Base-by-base conservation (phyloP, 208 protist genomes). In the Balamuthia mandrillaris region DNA sequence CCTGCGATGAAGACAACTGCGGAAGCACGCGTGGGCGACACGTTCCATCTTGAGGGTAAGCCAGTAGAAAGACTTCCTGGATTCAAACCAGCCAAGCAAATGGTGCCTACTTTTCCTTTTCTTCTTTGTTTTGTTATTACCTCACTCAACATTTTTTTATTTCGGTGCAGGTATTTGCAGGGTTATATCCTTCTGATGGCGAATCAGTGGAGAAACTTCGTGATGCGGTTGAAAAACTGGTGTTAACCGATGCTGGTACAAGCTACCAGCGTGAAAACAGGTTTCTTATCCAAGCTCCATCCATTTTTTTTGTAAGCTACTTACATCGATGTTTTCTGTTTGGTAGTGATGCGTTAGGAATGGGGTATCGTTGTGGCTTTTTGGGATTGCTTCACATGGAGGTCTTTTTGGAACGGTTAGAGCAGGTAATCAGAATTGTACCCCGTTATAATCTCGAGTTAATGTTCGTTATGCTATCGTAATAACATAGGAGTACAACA, bases 331-430 rank as follows among this genome's bases (percentile, higher is more conserved):
- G 35, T 83, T 18, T 61, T 16, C 1, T 72, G 35, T 21, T 74
- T 52, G 47, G 27, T n/a, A 78, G 81, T n/a, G 81, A 78, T 31
- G 81, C 81, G 9, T 51, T 86, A 5, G 81, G 81, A 1, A 61
- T 86, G 60, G 81, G 81, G 14, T 86, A 78, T 37, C 39, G 81
- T 31, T 86, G 81, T 51, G 81, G 98, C 27, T 99, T 99, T 89
- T 92, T 99, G 9, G 98, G 98, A 5, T 86, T 99, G 72, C 91
- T 99, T 21, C 98, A 99, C 91, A 98, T 99, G 97, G 96, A 98
- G 45, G 97, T 98, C 0, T 98, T 98, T 79, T 93, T 95, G 52
- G 95, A 98, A 88, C 92, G 98, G 27, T 90, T 99, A 44, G 90
- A 97, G 45, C 87, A 94, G 61, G 89, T 84, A 60, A 78, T 24